phyloP scores from a whole-genome alignment of 2,329 filamentous ascomycete species.

The Gnomoniopsis smithogilvyi region DNA sequence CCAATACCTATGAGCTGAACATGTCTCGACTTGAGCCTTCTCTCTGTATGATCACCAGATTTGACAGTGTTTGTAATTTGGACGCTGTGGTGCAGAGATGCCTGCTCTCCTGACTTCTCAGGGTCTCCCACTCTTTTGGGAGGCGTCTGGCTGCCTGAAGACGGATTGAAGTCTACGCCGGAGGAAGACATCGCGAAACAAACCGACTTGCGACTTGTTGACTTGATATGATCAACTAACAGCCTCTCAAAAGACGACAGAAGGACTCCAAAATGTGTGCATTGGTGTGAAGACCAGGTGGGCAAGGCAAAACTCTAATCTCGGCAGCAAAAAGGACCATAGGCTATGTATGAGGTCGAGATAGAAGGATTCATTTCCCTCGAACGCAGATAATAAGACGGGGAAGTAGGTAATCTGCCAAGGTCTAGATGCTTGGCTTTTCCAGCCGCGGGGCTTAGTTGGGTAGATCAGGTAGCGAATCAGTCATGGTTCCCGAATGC shows the following conservation, averaged over 20 bases:
- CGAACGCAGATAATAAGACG: background rate
- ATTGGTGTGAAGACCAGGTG: conserved; percentile 19
- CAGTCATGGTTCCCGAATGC: background rate
- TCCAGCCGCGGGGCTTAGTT: background rate
- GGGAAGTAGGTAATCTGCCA: background rate
- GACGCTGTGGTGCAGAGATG: background rate
- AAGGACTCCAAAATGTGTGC: conserved; percentile 28
- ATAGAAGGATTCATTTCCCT: no score
- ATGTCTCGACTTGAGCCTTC: conserved; percentile 28
- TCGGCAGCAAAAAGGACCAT: background rate
- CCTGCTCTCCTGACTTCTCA: background rate
- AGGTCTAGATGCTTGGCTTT: background rate
- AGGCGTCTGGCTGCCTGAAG: background rate
- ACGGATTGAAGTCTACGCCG: conserved; percentile 51
- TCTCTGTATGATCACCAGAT: background rate
- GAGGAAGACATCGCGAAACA: conserved; percentile 61
- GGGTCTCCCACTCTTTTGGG: background rate
- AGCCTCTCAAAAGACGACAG: conserved; percentile 25
- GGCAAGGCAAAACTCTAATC: background rate
- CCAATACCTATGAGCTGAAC: conserved; percentile 59
- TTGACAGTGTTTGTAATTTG: background rate
- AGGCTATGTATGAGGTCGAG: no score
- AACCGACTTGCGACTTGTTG: conserved; percentile 53
- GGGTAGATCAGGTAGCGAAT: background rate
- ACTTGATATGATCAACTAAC: background rate